phyloP scores from a whole-genome alignment of 148 eudicot genomes.

The Camellia granthamiana region DNA sequence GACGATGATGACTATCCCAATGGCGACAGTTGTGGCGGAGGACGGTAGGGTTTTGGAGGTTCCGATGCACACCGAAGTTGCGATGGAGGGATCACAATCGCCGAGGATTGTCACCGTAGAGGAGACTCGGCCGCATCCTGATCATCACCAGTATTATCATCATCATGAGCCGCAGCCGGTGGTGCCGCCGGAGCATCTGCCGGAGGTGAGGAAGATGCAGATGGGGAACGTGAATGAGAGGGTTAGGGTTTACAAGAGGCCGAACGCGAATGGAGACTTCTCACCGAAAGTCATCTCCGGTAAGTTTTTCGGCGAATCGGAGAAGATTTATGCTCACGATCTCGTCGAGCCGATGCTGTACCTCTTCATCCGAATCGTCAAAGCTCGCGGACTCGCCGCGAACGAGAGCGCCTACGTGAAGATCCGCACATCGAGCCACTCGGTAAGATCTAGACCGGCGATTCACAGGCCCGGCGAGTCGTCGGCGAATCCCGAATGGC shows the following conservation, averaged over 20 bases:
- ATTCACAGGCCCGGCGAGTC: constrained; percentile 34
- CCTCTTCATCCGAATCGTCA: constrained; percentile 60
- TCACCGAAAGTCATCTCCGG: constrained; percentile 56
- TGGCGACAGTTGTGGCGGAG: not conserved
- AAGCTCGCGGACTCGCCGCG: constrained; percentile 60
- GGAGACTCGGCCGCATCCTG: constrained; percentile 39
- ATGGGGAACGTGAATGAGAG: constrained; percentile 32
- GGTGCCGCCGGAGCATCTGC: constrained; percentile 26
- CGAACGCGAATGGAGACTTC: constrained; percentile 47
- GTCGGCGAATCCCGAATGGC: constrained; percentile 66
- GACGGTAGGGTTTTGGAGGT: constrained; percentile 26
- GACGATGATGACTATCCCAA: constrained; percentile 23
- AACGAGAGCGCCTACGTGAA: constrained; percentile 58
- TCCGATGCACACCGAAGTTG: constrained; percentile 46
- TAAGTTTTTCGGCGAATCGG: constrained; percentile 36
- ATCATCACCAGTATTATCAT: constrained; percentile 25
- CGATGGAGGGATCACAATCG: constrained; percentile 36
- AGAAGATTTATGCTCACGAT: constrained; percentile 55
- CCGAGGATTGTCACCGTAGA: constrained; percentile 38
- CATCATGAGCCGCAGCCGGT: constrained; percentile 32
- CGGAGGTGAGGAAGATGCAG: constrained; percentile 63
- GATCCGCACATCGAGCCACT: constrained; percentile 52
- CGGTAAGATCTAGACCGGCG: constrained; percentile 50
- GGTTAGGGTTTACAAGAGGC: constrained; percentile 25
- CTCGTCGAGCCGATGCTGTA: constrained; percentile 94